Evolutionary conservation across 768 basidiomycete species (phyloP).

Genomic region (Termitomyces bulborhizus): DNA sequence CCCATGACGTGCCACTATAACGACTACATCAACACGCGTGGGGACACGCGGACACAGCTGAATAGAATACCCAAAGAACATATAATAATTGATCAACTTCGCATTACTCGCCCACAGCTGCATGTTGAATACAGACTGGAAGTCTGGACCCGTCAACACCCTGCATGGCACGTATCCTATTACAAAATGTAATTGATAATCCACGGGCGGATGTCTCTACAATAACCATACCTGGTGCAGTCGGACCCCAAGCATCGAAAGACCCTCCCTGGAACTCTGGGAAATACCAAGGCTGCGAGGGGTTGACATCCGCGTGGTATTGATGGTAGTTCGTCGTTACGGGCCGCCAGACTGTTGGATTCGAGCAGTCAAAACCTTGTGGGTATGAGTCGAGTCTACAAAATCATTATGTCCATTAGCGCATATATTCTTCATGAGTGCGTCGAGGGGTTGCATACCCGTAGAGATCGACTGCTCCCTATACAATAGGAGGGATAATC

Average conservation of each 20-base stretch:
- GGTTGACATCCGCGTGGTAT: slow-evolving; percentile 50
- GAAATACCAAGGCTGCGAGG: slow-evolving; percentile 62
- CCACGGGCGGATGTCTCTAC: background rate
- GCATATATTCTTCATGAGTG: background rate
- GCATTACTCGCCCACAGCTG: slow-evolving; percentile 77
- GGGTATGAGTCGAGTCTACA: slow-evolving; percentile 63
- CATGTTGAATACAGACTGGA: slow-evolving; percentile 75
- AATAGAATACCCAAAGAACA: slow-evolving; percentile 66
- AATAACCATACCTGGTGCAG: slow-evolving; percentile 49
- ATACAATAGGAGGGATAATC: background rate
- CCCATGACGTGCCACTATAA: slow-evolving; percentile 79
- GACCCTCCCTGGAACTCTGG: slow-evolving; percentile 75
- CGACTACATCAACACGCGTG: background rate
- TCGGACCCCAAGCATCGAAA: slow-evolving; percentile 78
- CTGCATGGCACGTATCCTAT: slow-evolving; percentile 61
- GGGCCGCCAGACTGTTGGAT: slow-evolving; percentile 58
- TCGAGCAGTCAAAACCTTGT: slow-evolving; percentile 76
- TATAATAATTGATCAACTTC: slow-evolving; percentile 80
- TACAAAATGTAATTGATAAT: too few species aligned
- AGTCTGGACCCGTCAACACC: slow-evolving; percentile 62
- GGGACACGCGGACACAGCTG: background rate
- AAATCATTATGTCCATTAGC: background rate
- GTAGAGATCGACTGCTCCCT: slow-evolving; percentile 74
- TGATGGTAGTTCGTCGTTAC: slow-evolving; percentile 58
- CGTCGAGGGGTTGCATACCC: slow-evolving; percentile 34